Conservation (phyloP, 75 land plant species). For the Azolla pinnata region DNA sequence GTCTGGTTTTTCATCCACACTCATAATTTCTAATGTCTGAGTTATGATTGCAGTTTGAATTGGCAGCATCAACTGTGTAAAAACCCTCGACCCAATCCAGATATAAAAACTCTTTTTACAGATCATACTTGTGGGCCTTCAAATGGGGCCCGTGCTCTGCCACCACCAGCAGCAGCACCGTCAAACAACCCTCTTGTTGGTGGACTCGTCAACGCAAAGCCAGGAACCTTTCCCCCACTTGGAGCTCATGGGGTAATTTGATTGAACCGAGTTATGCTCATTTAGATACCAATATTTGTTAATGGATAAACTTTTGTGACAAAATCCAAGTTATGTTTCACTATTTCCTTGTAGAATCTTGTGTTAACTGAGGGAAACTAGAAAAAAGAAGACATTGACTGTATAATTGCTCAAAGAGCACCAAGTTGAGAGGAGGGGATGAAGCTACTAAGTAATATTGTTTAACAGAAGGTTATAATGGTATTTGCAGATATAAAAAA, state of each 20-base stretch:
- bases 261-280: not conserved
- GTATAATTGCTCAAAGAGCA: too few relatives aligned
- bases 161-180: slow-evolving; percentile 65
- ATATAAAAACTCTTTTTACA: slow-evolving; percentile 78
- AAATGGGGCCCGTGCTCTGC: slow-evolving; percentile 71
- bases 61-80: slow-evolving; percentile 96
- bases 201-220: slow-evolving; percentile 32
- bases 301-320: too few relatives aligned
- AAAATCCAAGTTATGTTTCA: slow-evolving; percentile 7
- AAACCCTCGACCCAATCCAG: slow-evolving; percentile 84
- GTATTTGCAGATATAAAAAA: too few relatives aligned
- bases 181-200: slow-evolving; percentile 49
- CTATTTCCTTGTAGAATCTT: too few relatives aligned
- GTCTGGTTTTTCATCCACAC: not conserved
- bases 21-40: not conserved
- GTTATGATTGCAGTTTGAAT: slow-evolving; percentile 54
- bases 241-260: slow-evolving; percentile 51
- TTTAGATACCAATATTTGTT: not conserved
- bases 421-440: too few relatives aligned
- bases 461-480: too few relatives aligned
- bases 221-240: slow-evolving; percentile 55
- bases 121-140: slow-evolving; percentile 80
- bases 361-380: too few relatives aligned
- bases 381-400: too few relatives aligned
- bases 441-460: too few relatives aligned